phyloP scores from a whole-genome alignment of 2,329 filamentous ascomycete genomes.

The Cordyceps pruinosa region DNA sequence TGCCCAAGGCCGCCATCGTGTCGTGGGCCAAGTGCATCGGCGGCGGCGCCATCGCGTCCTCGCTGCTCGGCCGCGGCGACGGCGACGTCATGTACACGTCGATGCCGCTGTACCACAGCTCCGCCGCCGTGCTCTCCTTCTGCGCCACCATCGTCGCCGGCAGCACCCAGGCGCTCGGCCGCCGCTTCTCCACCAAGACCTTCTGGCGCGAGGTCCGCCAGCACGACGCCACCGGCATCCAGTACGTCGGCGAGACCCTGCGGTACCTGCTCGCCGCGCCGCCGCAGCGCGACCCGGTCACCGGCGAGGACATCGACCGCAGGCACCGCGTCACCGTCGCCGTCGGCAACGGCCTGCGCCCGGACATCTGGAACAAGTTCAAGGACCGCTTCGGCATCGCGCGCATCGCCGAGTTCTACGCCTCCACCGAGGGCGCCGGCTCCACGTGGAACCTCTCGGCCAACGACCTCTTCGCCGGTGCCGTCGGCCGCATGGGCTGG shows the following conservation, averaged over 20 bases:
- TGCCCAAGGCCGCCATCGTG: constrained; percentile 73
- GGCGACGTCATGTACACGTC: constrained; percentile 71
- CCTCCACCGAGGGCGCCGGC: constrained; percentile 64
- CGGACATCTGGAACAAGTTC: constrained; percentile 79
- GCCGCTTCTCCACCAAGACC: constrained; percentile 67
- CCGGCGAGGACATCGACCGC: constrained; percentile 62
- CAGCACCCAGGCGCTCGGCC: constrained; percentile 63
- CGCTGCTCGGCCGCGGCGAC: constrained; percentile 51
- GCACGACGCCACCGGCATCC: constrained; percentile 65
- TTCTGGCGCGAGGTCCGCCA: constrained; percentile 75
- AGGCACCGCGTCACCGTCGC: constrained; percentile 67
- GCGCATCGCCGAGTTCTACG: constrained; percentile 73
- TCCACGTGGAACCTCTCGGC: constrained; percentile 66
- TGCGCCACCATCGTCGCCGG: constrained; percentile 52
- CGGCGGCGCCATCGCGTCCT: constrained; percentile 44
- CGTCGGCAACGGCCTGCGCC: constrained; percentile 78
- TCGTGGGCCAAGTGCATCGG: constrained; percentile 61
- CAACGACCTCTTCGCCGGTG: constrained; percentile 68
- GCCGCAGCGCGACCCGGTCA: constrained; percentile 52
- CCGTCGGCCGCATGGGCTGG: constrained; percentile 66
- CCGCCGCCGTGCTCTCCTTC: constrained; percentile 65
- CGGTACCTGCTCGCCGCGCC: constrained; percentile 70
- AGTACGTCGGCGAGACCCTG: constrained; percentile 84
- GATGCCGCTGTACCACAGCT: constrained; percentile 87
- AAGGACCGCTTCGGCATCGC: constrained; percentile 73